phyloP scores from a whole-genome alignment of 2,329 filamentous ascomycete species.

The Colletotrichum sidae region DNA sequence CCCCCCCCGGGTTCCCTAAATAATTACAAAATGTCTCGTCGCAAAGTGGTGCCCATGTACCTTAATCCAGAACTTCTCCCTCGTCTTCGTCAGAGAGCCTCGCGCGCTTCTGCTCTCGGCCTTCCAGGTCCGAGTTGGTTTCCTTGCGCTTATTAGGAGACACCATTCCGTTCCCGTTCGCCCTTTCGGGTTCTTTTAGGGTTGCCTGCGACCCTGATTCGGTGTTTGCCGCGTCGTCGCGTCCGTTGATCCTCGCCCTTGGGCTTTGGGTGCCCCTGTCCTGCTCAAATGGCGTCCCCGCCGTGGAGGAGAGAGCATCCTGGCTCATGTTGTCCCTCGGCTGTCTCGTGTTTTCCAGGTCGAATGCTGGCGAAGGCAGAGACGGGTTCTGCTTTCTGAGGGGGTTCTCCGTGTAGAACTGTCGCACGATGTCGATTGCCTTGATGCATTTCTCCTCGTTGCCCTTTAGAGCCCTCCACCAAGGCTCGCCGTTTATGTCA shows the following conservation, averaged over 20 bases:
- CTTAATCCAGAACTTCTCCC: slow-evolving; percentile 52
- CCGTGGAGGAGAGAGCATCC: slow-evolving; percentile 59
- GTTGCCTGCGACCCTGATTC: slow-evolving; percentile 52
- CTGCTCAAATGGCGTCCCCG: slow-evolving; percentile 60
- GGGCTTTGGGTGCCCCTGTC: slow-evolving; percentile 65
- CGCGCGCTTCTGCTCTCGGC: slow-evolving; percentile 56
- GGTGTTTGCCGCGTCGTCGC: slow-evolving; percentile 46
- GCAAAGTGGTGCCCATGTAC: background rate
- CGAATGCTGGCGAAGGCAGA: slow-evolving; percentile 65
- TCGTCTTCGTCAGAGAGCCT: slow-evolving; percentile 60
- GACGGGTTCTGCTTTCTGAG: slow-evolving; percentile 67
- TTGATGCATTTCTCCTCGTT: slow-evolving; percentile 75
- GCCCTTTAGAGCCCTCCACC: slow-evolving; percentile 87
- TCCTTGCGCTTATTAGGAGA: slow-evolving; percentile 59
- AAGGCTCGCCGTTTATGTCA: slow-evolving; percentile 79
- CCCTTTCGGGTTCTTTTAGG: slow-evolving; percentile 39
- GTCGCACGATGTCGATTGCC: slow-evolving; percentile 82
- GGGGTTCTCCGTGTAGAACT: slow-evolving; percentile 74
- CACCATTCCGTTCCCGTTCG: slow-evolving; percentile 44
- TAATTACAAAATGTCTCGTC: slow-evolving; percentile 21
- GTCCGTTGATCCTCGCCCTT: slow-evolving; percentile 52
- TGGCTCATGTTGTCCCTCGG: slow-evolving; percentile 58
- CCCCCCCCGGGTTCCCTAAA: slow-evolving; percentile 11
- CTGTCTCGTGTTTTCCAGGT: slow-evolving; percentile 66
- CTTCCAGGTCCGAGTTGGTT: slow-evolving; percentile 50